phyloP scores from a whole-genome alignment of 192 early-diverging fungal species.

The Podila minutissima region DNA sequence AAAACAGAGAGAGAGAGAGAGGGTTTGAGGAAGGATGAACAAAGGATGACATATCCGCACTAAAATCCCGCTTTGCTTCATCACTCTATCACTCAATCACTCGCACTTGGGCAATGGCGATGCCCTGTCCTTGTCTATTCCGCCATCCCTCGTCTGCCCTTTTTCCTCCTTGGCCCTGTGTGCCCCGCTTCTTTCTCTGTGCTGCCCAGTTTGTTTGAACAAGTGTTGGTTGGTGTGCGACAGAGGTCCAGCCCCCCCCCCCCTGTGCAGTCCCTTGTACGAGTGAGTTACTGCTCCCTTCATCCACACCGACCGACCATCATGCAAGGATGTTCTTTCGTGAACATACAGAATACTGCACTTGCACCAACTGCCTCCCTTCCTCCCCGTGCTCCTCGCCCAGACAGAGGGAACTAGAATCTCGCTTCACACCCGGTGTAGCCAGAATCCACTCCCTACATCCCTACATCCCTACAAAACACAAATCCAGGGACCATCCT shows the following conservation, averaged over 20 bases:
- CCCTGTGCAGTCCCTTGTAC: not conserved
- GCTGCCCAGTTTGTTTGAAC: not conserved
- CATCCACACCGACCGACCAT: not conserved
- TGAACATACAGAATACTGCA: not conserved
- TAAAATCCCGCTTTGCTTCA: too few relatives aligned
- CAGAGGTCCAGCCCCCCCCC: not conserved
- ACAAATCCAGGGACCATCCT: not conserved
- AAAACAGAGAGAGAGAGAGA: not conserved
- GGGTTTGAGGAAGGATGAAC: not conserved
- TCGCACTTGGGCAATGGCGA: too few relatives aligned
- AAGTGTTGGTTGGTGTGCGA: not conserved
- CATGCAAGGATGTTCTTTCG: not conserved
- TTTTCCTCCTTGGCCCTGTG: too few relatives aligned
- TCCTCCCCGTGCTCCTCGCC: not conserved
- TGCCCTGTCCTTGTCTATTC: too few relatives aligned
- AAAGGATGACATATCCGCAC: too few relatives aligned
- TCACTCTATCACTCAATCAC: too few relatives aligned
- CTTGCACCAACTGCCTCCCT: not conserved
- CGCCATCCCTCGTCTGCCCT: too few relatives aligned
- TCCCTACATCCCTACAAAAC: not conserved
- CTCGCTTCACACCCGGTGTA: not conserved
- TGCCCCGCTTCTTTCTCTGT: too few relatives aligned
- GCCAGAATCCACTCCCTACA: not conserved
- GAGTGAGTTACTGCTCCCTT: not conserved
- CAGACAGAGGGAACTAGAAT: slow-evolving; percentile 1